Evolutionary conservation across 1,139 yeast species (phyloP).

Genomic region (Suzukiozyma palmioleophila): DNA sequence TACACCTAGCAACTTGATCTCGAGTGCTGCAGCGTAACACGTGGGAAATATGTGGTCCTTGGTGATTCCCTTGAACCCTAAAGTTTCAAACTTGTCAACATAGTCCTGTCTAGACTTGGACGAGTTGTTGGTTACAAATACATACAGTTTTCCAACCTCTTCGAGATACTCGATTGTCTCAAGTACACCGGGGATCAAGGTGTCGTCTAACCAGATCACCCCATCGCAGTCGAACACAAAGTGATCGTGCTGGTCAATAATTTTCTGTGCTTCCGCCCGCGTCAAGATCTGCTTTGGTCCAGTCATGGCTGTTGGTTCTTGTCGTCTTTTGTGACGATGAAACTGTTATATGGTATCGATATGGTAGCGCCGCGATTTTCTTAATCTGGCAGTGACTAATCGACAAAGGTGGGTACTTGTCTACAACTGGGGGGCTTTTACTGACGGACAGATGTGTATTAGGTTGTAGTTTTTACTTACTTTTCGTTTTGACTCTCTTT

Average conservation of each 20-base stretch:
- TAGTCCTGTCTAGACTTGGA: constrained; percentile 33
- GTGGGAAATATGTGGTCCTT: constrained; percentile 35
- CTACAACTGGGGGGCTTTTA: too few relatives aligned
- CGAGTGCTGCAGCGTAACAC: constrained; percentile 33
- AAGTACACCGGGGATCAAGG: constrained; percentile 63
- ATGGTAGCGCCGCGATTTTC: too few relatives aligned
- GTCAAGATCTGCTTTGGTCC: constrained; percentile 25
- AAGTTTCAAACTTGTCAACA: constrained; percentile 25
- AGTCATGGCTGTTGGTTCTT: neutral
- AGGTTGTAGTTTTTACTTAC: neutral
- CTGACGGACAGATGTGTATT: too few relatives aligned
- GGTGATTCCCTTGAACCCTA: constrained; percentile 28
- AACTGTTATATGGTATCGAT: too few relatives aligned
- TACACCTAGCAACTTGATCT: constrained; percentile 20
- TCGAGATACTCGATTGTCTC: constrained; percentile 62
- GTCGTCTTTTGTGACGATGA: too few relatives aligned
- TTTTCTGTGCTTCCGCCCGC: constrained; percentile 44
- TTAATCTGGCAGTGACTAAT: too few relatives aligned
- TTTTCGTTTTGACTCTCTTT: neutral
- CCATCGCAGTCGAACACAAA: constrained; percentile 94
- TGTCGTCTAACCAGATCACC: constrained; percentile 83
- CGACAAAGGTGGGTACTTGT: too few relatives aligned
- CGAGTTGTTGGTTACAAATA: constrained; percentile 40
- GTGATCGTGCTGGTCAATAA: constrained; percentile 66
- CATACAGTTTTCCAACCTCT: constrained; percentile 25